Evolutionary conservation across 768 basidiomycete species (phyloP).

Genomic region (Pulveroboletus frians): DNA sequence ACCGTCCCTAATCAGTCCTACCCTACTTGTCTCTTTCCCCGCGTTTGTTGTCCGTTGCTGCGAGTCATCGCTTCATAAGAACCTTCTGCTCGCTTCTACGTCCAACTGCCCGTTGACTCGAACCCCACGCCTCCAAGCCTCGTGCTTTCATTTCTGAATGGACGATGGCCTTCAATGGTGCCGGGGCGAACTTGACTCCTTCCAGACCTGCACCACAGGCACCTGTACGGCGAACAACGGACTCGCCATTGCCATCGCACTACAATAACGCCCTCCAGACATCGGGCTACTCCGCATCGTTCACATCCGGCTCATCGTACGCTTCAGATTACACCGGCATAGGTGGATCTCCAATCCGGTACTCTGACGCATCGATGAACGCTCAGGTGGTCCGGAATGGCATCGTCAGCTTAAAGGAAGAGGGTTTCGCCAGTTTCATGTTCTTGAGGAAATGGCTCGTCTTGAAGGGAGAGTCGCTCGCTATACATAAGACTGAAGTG

Average conservation of each 20-base stretch:
- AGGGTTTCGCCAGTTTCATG: conserved; percentile 85
- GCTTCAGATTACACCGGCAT: conserved; percentile 71
- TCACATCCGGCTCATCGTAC: conserved; percentile 57
- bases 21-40: background rate
- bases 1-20: background rate
- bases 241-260: conserved; percentile 25
- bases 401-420: conserved; percentile 87
- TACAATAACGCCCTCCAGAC: conserved; percentile 42
- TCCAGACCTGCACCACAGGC: conserved; percentile 74
- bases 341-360: conserved; percentile 69
- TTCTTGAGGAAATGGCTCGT: conserved; percentile 91
- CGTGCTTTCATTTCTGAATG: conserved; percentile 15
- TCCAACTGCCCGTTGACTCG: background rate
- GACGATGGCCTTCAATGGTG: conserved; percentile 46
- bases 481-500: conserved; percentile 91
- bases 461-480: conserved; percentile 71
- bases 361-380: conserved; percentile 30
- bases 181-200: conserved; percentile 62
- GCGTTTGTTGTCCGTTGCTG: conserved; percentile 6
- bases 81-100: background rate
- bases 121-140: conserved; percentile 3
- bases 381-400: conserved; percentile 61
- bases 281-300: conserved; percentile 57
- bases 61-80: conserved; percentile 3
- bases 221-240: conserved; percentile 46